Evolutionary conservation across 169 alveolate species (phyloP).

Genomic region (Neospora caninum): DNA sequence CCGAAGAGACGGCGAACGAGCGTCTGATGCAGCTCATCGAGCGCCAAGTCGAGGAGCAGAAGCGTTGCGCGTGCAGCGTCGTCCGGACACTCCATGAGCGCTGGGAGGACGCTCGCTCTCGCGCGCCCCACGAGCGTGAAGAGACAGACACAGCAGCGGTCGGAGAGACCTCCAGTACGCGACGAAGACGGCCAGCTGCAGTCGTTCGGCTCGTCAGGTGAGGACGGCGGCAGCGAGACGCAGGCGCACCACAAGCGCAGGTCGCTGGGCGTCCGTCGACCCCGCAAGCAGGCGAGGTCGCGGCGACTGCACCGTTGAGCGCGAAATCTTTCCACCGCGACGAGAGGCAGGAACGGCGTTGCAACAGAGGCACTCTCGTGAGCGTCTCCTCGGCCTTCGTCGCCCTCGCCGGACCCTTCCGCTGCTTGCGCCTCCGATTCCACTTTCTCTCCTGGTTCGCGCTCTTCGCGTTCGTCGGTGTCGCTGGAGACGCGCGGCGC

Average conservation of each 20-base stretch:
- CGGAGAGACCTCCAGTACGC: background rate
- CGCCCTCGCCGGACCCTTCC: background rate
- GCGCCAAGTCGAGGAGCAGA: slow-evolving; percentile 10
- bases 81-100: background rate
- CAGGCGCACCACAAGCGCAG: background rate
- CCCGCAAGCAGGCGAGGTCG: background rate
- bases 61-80: background rate
- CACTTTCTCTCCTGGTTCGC: background rate
- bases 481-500: background rate
- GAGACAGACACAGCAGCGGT: background rate
- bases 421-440: background rate
- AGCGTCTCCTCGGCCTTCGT: background rate
- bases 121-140: slow-evolving; percentile 1
- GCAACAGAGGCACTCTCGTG: background rate
- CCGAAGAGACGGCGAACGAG: slow-evolving; percentile 5
- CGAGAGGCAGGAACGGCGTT: background rate
- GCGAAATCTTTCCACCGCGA: background rate
- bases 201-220: background rate
- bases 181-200: too few species aligned
- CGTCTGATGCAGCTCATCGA: slow-evolving; percentile 23
- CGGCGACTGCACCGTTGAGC: background rate
- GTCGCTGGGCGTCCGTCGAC: background rate
- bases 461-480: background rate
- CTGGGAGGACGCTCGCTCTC: background rate
- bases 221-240: background rate